These are phyloP conservation scores for Lecanosticta acicola DNA, from an alignment of 2,329 filamentous ascomycete species.

Conservation along the genomic window DNA sequence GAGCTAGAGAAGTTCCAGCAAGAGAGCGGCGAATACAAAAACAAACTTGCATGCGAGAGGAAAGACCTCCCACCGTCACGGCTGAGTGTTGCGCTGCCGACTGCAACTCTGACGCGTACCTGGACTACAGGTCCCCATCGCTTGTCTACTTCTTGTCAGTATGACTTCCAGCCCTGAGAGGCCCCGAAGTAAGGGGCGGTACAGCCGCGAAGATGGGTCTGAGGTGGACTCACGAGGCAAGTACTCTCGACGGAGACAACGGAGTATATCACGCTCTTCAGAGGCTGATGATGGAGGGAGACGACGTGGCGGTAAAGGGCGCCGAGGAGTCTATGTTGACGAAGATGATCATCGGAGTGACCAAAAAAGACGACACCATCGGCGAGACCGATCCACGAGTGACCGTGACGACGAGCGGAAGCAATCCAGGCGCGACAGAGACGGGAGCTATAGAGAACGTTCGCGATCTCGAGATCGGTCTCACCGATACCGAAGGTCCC, in stretches of 20 bases:
- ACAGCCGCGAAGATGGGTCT: background rate
- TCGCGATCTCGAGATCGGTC: conserved; percentile 23
- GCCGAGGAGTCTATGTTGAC: background rate
- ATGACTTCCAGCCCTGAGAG: background rate
- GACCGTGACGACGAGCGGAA: conserved; percentile 8
- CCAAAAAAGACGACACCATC: conserved; percentile 7
- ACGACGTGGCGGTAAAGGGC: background rate
- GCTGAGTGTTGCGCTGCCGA: too few relatives aligned
- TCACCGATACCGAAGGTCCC: conserved; percentile 20
- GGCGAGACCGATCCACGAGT: conserved; percentile 10
- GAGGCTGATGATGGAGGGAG: background rate
- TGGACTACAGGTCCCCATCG: background rate
- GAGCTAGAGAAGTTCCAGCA: too few relatives aligned
- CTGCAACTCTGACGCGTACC: background rate
- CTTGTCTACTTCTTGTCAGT: background rate
- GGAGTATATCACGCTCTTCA: background rate
- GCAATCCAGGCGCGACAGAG: conserved; percentile 6
- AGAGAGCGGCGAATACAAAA: too few relatives aligned
- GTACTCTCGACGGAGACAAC: background rate
- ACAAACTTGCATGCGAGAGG: too few relatives aligned
- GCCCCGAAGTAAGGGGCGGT: background rate
- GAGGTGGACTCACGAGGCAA: background rate
- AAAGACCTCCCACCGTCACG: too few relatives aligned
- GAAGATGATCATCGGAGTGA: background rate
- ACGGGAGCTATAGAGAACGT: conserved; percentile 19